Evolutionary conservation across 2,329 filamentous ascomycete species (phyloP), one percentile per base, ranked within the genome.

Genomic region (Fusarium sororula): DNA sequence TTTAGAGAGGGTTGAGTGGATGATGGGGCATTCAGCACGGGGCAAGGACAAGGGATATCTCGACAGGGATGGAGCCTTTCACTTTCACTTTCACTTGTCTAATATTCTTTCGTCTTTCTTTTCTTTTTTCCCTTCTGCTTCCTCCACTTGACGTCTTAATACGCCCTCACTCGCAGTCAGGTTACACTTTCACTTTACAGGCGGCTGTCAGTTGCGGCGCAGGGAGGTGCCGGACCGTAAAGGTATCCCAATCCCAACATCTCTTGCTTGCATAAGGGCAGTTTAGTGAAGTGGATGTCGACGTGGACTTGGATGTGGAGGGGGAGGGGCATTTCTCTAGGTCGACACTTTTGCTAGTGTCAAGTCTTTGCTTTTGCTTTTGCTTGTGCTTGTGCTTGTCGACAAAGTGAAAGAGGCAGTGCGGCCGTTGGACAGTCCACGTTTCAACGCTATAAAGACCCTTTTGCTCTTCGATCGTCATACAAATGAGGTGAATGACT

Each of bases 1-100:
- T 56, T 67, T 68, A 54, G 54, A 72, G 58, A 59, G 70, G 70
- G 60, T 66, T 62, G 65, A 68, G 71, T 72, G 70, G 74, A 72
- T 63, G 74, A 75, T 74, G 75, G 75, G 75, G 67, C 75, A 77
- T 77, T 77, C 70, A 70, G 67, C 74, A 75, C 74, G 70, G 75
- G 74, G 74, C 75, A 77, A 45, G 75, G 75, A 77, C 75, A 77
- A 76, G 74, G 74, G 73, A 68, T 30, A 57, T 53, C 35, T 38
- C 15, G 73, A 68, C 73, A 63, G 53, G 73, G 73, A 58, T 69
- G 48, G 50, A 32, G 58, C 42, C 67, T 75, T 76, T 44, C 66
- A 65, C 30, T 48, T 76, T 44, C 66, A 65, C 30, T 47, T 26
- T 45, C 2, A 26, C 24, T 64, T 66, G 50, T 35, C 50, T 56